phyloP scores from a whole-genome alignment of 768 basidiomycete genomes.

The Xerocomellus chrysenteron region DNA sequence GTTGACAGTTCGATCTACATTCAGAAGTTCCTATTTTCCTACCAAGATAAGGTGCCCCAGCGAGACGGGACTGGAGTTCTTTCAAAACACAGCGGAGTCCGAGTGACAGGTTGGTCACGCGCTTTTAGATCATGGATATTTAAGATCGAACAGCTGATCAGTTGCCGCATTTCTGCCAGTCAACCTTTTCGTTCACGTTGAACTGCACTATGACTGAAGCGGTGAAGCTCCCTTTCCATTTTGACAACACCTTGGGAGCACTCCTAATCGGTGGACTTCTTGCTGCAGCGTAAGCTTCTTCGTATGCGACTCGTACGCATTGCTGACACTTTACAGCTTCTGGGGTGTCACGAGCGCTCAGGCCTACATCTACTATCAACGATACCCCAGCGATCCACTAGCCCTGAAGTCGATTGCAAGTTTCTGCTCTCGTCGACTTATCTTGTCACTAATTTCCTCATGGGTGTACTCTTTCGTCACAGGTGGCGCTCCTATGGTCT shows the following conservation, averaged over 20 bases:
- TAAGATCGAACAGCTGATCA: neutral
- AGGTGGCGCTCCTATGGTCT: conserved; percentile 22
- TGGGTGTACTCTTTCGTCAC: conserved; percentile 27
- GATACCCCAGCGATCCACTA: conserved; percentile 33
- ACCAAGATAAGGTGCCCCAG: neutral
- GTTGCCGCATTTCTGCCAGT: neutral
- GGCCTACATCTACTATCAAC: conserved; percentile 48
- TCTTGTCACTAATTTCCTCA: conserved; percentile 35
- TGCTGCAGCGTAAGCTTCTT: conserved; percentile 48
- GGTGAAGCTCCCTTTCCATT: conserved; percentile 30
- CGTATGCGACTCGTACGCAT: neutral
- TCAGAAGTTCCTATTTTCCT: neutral
- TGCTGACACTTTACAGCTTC: conserved; percentile 35
- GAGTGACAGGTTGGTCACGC: neutral
- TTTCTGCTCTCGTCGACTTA: neutral
- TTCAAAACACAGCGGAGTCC: neutral
- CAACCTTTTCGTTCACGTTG: neutral
- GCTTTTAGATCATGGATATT: neutral
- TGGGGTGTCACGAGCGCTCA: conserved; percentile 58
- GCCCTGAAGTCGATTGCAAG: conserved; percentile 40
- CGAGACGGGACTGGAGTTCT: neutral
- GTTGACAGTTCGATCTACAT: neutral
- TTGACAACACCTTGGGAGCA: conserved; percentile 49
- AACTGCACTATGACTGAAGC: neutral
- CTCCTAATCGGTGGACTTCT: conserved; percentile 55